Evolutionary conservation across 1,284 basidiomycete species (phyloP).

Genomic region (Abortiporus biennis): DNA sequence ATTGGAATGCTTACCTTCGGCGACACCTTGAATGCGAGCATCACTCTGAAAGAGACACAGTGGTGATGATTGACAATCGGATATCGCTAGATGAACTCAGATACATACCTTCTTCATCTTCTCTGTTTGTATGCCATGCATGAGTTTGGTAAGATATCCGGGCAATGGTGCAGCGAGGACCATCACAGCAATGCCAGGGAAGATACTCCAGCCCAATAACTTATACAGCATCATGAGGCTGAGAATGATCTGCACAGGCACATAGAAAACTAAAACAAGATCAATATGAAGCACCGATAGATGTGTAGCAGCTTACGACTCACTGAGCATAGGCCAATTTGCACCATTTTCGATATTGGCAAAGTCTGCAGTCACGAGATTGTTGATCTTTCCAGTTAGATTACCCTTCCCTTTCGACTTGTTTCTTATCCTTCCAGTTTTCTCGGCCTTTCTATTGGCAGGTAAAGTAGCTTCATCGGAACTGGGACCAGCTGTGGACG

Average conservation of each 20-base stretch:
- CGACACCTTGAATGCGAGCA: constrained; percentile 40
- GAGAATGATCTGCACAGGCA: constrained; percentile 29
- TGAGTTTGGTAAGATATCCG: constrained; percentile 24
- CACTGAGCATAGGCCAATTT: constrained; percentile 20
- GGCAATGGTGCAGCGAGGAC: constrained; percentile 46
- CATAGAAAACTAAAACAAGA: constrained; percentile 20
- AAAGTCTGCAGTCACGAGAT: constrained; percentile 31
- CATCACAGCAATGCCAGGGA: constrained; percentile 48
- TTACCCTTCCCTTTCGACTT: constrained; percentile 20
- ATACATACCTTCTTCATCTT: constrained; percentile 26
- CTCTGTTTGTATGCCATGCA: constrained; percentile 23
- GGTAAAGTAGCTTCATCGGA: neutral
- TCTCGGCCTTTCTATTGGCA: neutral
- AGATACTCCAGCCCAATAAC: constrained; percentile 43
- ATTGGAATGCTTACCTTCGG: constrained; percentile 31
- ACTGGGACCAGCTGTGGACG: constrained; percentile 4
- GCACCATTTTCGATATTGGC: constrained; percentile 26
- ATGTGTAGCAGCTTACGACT: constrained; percentile 2
- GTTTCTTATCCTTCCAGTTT: no score
- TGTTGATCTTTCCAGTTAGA: constrained; percentile 45
- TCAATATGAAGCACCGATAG: constrained; percentile 16
- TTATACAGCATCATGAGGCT: constrained; percentile 38
- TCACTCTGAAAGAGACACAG: constrained; percentile 32
- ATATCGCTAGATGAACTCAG: constrained; percentile 2
- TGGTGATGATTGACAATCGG: constrained; percentile 17